phyloP scores from a whole-genome alignment of 208 protist genomes.

The Acanthamoeba lenticulata region DNA sequence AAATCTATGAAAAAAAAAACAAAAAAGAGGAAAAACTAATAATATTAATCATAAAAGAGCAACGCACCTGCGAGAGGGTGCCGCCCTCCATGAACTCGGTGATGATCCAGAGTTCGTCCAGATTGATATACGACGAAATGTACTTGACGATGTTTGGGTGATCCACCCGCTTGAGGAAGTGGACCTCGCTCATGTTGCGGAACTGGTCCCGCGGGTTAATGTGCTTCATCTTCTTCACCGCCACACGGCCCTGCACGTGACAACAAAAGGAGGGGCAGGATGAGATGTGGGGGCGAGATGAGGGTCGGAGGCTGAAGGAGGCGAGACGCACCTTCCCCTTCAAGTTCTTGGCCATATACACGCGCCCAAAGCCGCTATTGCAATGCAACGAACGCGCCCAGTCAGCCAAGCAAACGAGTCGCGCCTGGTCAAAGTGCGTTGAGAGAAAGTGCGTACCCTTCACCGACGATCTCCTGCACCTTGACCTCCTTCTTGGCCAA shows the following conservation, averaged over 20 bases:
- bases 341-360: conserved; percentile 56
- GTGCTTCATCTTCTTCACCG: conserved; percentile 70
- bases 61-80: conserved; percentile 34
- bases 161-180: conserved; percentile 52
- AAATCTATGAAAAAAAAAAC: too few species aligned
- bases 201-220: conserved; percentile 42
- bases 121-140: not conserved
- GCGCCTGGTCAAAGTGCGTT: not conserved
- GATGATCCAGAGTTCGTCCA: conserved; percentile 65
- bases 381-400: not conserved
- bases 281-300: too few species aligned
- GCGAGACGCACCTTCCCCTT: conserved; percentile 65
- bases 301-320: not conserved
- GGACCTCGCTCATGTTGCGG: conserved; percentile 63
- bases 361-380: conserved; percentile 59
- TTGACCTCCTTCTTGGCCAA: conserved; percentile 65
- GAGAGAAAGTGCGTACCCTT: conserved; percentile 29
- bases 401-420: not conserved
- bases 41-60: too few species aligned
- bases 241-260: conserved; percentile 27
- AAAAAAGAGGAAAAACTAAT: too few species aligned
- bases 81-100: conserved; percentile 70
- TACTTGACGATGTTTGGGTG: conserved; percentile 66
- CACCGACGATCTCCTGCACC: conserved; percentile 64
- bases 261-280: too few species aligned